Evolutionary conservation across 2,329 filamentous ascomycete genomes (phyloP).

Genomic region (Pseudocercospora macadamiae): DNA sequence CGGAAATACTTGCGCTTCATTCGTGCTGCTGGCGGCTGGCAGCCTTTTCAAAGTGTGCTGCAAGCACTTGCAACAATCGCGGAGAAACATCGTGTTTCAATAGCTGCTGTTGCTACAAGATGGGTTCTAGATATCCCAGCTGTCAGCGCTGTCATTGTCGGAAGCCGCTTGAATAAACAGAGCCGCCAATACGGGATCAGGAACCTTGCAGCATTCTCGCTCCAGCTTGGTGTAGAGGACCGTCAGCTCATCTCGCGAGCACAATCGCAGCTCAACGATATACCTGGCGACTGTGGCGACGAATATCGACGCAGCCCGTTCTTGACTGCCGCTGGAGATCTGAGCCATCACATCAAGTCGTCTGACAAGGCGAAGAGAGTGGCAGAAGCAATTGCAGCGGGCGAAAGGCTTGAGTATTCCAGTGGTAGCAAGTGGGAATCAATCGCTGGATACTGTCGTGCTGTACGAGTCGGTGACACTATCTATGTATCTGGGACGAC

Average conservation of each 20-base stretch:
- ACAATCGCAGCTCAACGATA: neutral
- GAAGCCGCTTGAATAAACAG: neutral
- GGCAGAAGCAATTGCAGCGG: neutral
- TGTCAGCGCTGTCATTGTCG: conserved; percentile 2
- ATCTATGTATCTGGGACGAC: neutral
- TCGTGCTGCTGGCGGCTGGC: conserved; percentile 1
- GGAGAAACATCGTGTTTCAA: neutral
- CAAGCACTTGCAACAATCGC: neutral
- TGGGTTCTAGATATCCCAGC: conserved; percentile 4
- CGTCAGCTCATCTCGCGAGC: neutral
- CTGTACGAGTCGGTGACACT: neutral
- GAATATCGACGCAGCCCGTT: neutral
- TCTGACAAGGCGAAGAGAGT: neutral
- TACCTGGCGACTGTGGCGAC: neutral
- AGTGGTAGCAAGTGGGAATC: conserved; percentile 5
- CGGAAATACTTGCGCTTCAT: conserved; percentile 9
- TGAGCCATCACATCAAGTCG: neutral
- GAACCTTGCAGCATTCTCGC: neutral
- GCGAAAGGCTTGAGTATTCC: neutral
- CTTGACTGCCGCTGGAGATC: neutral
- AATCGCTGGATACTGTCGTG: conserved; percentile 2
- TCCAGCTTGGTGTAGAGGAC: neutral
- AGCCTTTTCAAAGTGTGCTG: conserved; percentile 2
- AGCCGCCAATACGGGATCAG: neutral
- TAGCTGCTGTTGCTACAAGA: conserved; percentile 6